phyloP scores from a whole-genome alignment of 1,284 basidiomycete genomes.

The Exobasidium rhododendri region DNA sequence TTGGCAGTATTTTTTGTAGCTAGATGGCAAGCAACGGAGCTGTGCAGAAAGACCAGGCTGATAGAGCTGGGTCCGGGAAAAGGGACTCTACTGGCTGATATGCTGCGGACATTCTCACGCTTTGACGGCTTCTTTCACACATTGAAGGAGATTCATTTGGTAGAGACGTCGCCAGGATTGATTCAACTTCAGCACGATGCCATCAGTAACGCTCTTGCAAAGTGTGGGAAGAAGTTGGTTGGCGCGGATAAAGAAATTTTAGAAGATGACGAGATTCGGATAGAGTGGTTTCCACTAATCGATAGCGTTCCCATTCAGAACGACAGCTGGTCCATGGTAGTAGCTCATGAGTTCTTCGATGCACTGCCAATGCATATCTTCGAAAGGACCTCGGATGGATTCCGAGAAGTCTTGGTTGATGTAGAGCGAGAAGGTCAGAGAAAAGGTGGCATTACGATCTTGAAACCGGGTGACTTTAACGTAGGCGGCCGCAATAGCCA shows the following conservation, averaged over 20 bases:
- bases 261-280: constrained; percentile 42
- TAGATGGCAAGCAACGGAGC: constrained; percentile 67
- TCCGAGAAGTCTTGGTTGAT: constrained; percentile 81
- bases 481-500: background rate
- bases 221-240: constrained; percentile 30
- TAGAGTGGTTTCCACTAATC: constrained; percentile 74
- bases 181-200: constrained; percentile 37
- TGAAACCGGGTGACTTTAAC: constrained; percentile 30
- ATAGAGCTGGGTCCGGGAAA: constrained; percentile 92
- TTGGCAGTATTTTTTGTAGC: constrained; percentile 68
- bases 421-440: constrained; percentile 29
- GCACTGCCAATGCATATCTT: constrained; percentile 88
- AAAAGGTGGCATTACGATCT: constrained; percentile 18
- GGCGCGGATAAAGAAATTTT: constrained; percentile 18
- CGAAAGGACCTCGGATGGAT: constrained; percentile 65
- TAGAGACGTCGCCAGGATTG: constrained; percentile 48
- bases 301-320: constrained; percentile 64
- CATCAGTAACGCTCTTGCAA: constrained; percentile 27
- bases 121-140: constrained; percentile 31
- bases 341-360: constrained; percentile 98
- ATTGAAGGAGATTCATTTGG: constrained; percentile 42
- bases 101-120: constrained; percentile 63
- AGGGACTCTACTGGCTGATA: constrained; percentile 85
- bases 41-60: constrained; percentile 59
- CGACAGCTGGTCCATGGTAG: constrained; percentile 71